Evolutionary conservation across 768 basidiomycete species (phyloP).

Genomic region (Mycena metata): DNA sequence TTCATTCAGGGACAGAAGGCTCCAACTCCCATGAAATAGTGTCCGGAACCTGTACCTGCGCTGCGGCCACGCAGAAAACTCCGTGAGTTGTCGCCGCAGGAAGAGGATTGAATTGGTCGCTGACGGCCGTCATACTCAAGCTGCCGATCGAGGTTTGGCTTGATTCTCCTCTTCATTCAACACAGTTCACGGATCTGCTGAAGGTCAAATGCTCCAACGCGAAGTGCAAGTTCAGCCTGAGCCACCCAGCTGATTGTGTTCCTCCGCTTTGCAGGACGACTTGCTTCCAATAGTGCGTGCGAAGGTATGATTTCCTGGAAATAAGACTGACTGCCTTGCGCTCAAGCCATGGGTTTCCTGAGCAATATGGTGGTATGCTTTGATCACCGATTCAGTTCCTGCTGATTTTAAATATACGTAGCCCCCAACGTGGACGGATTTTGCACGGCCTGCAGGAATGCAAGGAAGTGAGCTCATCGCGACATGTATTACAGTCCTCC

Average conservation of each 20-base stretch:
- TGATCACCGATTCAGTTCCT: background rate
- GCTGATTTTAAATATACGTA: constrained; percentile 34
- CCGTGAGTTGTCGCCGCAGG: constrained; percentile 48
- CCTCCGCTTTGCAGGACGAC: constrained; percentile 57
- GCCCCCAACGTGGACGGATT: constrained; percentile 57
- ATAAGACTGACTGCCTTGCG: constrained; percentile 13
- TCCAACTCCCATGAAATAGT: constrained; percentile 40
- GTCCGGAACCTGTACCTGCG: constrained; percentile 63
- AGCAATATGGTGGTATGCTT: constrained; percentile 60
- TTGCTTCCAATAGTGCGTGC: constrained; percentile 64
- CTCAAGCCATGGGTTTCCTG: constrained; percentile 57
- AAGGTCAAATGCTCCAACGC: constrained; percentile 61
- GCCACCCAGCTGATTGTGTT: constrained; percentile 59
- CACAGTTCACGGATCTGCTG: background rate
- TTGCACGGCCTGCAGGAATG: constrained; percentile 42
- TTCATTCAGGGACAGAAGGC: constrained; percentile 1
- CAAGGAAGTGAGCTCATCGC: too few species aligned
- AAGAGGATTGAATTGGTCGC: background rate
- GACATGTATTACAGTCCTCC: too few species aligned
- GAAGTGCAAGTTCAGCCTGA: constrained; percentile 68
- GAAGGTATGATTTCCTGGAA: background rate
- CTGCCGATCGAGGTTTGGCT: constrained; percentile 26
- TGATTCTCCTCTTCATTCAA: background rate
- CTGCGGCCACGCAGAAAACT: constrained; percentile 63
- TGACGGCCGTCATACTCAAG: constrained; percentile 26